Evolutionary conservation across 2,329 filamentous ascomycete genomes (phyloP).

Genomic region (Diplodia sapinea): DNA sequence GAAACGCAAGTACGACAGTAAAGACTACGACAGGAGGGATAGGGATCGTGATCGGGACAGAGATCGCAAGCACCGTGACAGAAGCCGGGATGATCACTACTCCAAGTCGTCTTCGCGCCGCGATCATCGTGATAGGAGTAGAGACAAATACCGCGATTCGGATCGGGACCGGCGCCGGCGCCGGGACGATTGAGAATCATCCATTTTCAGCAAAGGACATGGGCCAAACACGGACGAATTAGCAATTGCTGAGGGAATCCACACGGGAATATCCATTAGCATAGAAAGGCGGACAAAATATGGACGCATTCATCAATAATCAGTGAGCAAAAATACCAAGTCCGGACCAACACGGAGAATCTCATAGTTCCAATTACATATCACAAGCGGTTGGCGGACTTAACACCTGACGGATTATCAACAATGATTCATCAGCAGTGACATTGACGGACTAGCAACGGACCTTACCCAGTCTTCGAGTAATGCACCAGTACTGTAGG

Average conservation of each 20-base stretch:
- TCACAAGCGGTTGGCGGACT: background rate
- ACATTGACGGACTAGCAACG: background rate
- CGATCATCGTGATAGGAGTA: constrained; percentile 11
- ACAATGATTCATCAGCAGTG: background rate
- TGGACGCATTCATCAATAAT: background rate
- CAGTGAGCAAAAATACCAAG: background rate
- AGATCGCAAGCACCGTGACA: constrained; percentile 13
- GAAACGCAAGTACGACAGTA: constrained; percentile 26
- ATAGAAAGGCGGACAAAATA: background rate
- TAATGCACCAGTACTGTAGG: background rate
- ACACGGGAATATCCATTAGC: background rate
- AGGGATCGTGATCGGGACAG: constrained; percentile 24
- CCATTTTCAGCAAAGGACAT: background rate
- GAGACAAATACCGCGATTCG: constrained; percentile 23
- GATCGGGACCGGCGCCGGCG: constrained; percentile 20
- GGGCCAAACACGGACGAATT: background rate
- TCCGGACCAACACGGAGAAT: background rate
- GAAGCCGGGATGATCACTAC: background rate
- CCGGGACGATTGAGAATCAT: constrained; percentile 10
- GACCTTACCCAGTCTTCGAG: background rate
- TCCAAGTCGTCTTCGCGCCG: constrained; percentile 23
- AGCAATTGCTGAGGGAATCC: background rate
- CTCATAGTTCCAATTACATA: background rate
- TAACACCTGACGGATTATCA: background rate
- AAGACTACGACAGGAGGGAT: constrained; percentile 24